Evolutionary conservation across 306 rosid species (phyloP).

Genomic region (Senna tora): DNA sequence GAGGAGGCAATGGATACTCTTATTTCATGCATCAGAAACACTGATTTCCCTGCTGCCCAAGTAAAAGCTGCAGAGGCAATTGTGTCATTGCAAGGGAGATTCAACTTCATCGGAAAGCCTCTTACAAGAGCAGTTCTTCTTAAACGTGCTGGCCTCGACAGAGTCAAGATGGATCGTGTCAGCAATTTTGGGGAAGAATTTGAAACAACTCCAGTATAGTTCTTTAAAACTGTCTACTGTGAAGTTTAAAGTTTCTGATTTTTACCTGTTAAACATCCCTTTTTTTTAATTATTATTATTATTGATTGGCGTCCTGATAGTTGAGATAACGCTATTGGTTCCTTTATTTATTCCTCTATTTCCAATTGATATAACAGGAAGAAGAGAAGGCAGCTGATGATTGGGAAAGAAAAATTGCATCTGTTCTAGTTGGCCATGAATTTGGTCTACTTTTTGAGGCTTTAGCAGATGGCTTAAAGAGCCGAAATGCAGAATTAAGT

Average conservation of each 20-base stretch:
- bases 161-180: slow-evolving; percentile 54
- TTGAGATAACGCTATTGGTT: slow-evolving; percentile 8
- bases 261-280: slow-evolving; percentile 27
- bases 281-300: slow-evolving; percentile 8
- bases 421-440: slow-evolving; percentile 78
- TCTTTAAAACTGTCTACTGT: slow-evolving; percentile 25
- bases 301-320: not conserved
- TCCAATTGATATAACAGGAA: slow-evolving; percentile 53
- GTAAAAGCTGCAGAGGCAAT: slow-evolving; percentile 80
- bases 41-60: slow-evolving; percentile 69
- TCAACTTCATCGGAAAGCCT: slow-evolving; percentile 65
- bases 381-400: slow-evolving; percentile 76
- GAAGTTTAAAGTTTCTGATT: slow-evolving; percentile 25
- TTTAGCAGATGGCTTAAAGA: slow-evolving; percentile 83
- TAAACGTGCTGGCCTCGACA: slow-evolving; percentile 69
- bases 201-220: slow-evolving; percentile 57
- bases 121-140: slow-evolving; percentile 72
- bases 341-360: slow-evolving; percentile 5
- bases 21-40: slow-evolving; percentile 76
- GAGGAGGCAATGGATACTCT: slow-evolving; percentile 91
- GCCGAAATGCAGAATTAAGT: slow-evolving; percentile 60
- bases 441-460: slow-evolving; percentile 88
- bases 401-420: slow-evolving; percentile 92
- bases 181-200: slow-evolving; percentile 47
- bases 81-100: slow-evolving; percentile 82